phyloP scores from a whole-genome alignment of 345 rosid genomes.

The Brassica carinata region DNA sequence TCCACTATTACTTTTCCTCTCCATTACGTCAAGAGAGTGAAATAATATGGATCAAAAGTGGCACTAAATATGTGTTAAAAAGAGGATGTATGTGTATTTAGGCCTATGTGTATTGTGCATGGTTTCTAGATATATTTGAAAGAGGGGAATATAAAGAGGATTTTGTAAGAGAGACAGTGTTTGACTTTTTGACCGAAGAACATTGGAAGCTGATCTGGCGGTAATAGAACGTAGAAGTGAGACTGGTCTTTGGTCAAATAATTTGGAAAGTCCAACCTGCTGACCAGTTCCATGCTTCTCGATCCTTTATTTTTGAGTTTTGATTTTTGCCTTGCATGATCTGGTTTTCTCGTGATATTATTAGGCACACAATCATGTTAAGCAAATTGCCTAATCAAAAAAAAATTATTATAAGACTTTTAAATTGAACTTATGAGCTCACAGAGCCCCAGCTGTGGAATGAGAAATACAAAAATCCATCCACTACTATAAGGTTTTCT shows the following conservation, averaged over 20 bases:
- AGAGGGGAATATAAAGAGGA: constrained; percentile 27
- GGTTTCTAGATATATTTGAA: constrained; percentile 28
- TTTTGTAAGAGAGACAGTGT: constrained; percentile 26
- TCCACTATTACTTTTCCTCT: constrained; percentile 47
- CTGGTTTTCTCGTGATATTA: not conserved
- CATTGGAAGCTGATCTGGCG: constrained; percentile 33
- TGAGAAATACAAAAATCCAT: not conserved
- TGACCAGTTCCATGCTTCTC: constrained; percentile 43
- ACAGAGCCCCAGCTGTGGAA: not conserved
- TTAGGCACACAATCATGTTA: not conserved
- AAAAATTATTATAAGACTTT: not conserved
- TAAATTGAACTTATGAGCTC: not conserved
- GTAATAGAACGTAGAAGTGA: constrained; percentile 5
- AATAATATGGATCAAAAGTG: not conserved
- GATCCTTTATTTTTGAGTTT: constrained; percentile 15
- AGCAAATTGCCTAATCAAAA: not conserved
- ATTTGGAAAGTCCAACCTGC: constrained; percentile 42
- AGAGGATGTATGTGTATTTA: constrained; percentile 14
- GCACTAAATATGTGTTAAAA: not conserved
- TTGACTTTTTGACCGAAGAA: constrained; percentile 39
- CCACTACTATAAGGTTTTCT: not conserved
- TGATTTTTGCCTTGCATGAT: not conserved
- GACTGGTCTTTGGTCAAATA: constrained; percentile 44
- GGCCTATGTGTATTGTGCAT: constrained; percentile 33
- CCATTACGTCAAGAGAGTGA: constrained; percentile 11